Evolutionary conservation across 2,329 filamentous ascomycete genomes (phyloP).

Genomic region (Davidsoniella virescens): DNA sequence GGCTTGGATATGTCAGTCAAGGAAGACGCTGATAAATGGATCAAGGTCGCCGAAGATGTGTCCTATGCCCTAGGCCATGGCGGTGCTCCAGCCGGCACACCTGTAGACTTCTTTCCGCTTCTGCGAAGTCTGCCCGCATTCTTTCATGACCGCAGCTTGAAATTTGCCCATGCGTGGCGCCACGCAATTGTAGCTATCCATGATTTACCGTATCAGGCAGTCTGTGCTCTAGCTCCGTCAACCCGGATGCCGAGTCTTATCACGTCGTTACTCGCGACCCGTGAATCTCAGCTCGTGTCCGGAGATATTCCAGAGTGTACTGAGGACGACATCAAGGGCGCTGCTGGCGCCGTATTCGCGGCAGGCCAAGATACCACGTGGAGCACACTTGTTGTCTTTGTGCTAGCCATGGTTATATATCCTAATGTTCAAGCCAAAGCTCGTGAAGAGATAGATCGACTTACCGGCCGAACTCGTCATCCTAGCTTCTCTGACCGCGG

Average conservation of each 20-base stretch:
- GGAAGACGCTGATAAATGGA: constrained; percentile 20
- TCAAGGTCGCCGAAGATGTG: constrained; percentile 23
- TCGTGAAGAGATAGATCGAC: constrained; percentile 25
- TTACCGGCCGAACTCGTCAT: constrained; percentile 25
- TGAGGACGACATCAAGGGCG: constrained; percentile 27
- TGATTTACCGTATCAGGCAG: constrained; percentile 26
- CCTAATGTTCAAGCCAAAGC: constrained; percentile 27
- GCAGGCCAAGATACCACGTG: constrained; percentile 28
- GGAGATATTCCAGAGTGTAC: constrained; percentile 24
- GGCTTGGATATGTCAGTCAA: constrained; percentile 16
- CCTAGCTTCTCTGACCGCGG: constrained; percentile 30
- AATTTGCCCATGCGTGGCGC: constrained; percentile 19
- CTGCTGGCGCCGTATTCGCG: constrained; percentile 29
- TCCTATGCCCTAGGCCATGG: constrained; percentile 19
- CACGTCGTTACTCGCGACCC: constrained; percentile 25
- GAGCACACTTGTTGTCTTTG: constrained; percentile 27
- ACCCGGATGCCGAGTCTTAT: constrained; percentile 23
- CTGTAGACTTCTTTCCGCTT: constrained; percentile 25
- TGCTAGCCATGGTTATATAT: constrained; percentile 28
- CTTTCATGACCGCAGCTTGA: constrained; percentile 21
- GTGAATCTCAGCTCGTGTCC: constrained; percentile 20
- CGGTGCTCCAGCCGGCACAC: constrained; percentile 20
- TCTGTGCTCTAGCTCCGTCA: constrained; percentile 19
- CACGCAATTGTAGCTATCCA: constrained; percentile 25
- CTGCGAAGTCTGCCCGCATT: constrained; percentile 24